A percentile compares a stretch with the other conserved stretches of the same genome.
Evolutionary conservation across 2,329 filamentous ascomycete genomes (phyloP).

Genomic region (Xylaria arbuscula): DNA sequence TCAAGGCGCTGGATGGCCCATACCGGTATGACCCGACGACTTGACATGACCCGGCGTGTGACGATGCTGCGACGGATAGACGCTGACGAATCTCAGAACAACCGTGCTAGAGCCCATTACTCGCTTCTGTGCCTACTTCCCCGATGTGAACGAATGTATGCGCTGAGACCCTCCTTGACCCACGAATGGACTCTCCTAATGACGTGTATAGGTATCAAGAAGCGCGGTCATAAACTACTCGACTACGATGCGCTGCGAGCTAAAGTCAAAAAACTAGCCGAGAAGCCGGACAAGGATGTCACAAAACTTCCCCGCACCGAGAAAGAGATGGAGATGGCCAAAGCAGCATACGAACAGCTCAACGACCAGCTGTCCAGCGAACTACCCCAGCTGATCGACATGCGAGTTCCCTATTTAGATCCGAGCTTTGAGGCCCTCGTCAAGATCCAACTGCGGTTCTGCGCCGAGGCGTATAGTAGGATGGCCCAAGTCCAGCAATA

Average conservation of each 20-base stretch:
- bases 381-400: slow-evolving; percentile 93
- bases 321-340: slow-evolving; percentile 95
- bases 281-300: slow-evolving; percentile 98
- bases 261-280: slow-evolving; percentile 95
- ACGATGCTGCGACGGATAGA: not conserved
- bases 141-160: slow-evolving; percentile 96
- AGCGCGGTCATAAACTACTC: slow-evolving; percentile 96
- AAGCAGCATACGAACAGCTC: slow-evolving; percentile 91
- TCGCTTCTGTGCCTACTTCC: slow-evolving; percentile 97
- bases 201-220: slow-evolving; percentile 82
- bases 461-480: slow-evolving; percentile 93
- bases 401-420: slow-evolving; percentile 96
- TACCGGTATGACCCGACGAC: slow-evolving; percentile 69
- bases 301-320: slow-evolving; percentile 95
- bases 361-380: slow-evolving; percentile 96
- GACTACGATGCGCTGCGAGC: slow-evolving; percentile 97
- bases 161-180: slow-evolving; percentile 15
- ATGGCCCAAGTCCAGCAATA: slow-evolving; percentile 99
- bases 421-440: slow-evolving; percentile 97
- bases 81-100: slow-evolving; percentile 62
- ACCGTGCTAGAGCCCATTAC: slow-evolving; percentile 96
- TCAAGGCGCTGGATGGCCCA: slow-evolving; percentile 96
- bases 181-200: slow-evolving; percentile 36
- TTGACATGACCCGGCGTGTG: not conserved
- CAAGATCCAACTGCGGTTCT: slow-evolving; percentile 98